These are phyloP conservation scores for Serendipita sp. DNA, from an alignment of 768 basidiomycete species.

Conservation along the genomic window DNA sequence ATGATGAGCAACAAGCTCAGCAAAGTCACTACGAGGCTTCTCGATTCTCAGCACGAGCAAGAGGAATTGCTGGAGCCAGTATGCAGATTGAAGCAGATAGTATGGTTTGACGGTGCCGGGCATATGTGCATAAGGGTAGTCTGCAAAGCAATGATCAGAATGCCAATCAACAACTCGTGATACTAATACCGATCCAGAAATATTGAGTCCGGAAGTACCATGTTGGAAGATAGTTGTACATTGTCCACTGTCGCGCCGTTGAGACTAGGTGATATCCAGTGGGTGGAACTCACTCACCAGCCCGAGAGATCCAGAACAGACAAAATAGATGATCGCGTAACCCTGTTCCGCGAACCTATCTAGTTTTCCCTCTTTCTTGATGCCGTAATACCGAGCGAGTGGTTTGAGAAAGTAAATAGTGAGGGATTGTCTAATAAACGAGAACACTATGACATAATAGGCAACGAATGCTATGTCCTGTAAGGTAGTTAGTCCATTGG, in stretches of 20 bases:
- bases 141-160: slow-evolving; percentile 21
- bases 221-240: slow-evolving; percentile 60
- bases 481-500: background rate
- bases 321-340: slow-evolving; percentile 73
- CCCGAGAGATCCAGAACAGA: slow-evolving; percentile 54
- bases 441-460: slow-evolving; percentile 78
- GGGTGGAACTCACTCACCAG: slow-evolving; percentile 34
- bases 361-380: slow-evolving; percentile 48
- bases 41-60: slow-evolving; percentile 73
- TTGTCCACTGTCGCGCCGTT: slow-evolving; percentile 22
- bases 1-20: slow-evolving; percentile 79
- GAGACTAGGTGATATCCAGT: background rate
- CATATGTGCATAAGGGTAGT: slow-evolving; percentile 85
- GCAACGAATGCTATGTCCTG: slow-evolving; percentile 63
- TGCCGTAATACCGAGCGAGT: slow-evolving; percentile 51
- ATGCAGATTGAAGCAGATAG: slow-evolving; percentile 83
- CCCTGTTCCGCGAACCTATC: slow-evolving; percentile 83
- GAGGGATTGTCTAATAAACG: slow-evolving; percentile 65
- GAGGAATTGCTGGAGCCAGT: slow-evolving; percentile 89
- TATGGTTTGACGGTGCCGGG: slow-evolving; percentile 69
- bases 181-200: slow-evolving; percentile 59
- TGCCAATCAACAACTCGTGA: background rate
- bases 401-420: slow-evolving; percentile 48
- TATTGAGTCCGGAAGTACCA: slow-evolving; percentile 72
- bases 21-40: slow-evolving; percentile 85